These are phyloP conservation scores for Aureobasidium sp. DNA, from an alignment of 2,329 filamentous ascomycete species.

Conservation along the genomic window DNA sequence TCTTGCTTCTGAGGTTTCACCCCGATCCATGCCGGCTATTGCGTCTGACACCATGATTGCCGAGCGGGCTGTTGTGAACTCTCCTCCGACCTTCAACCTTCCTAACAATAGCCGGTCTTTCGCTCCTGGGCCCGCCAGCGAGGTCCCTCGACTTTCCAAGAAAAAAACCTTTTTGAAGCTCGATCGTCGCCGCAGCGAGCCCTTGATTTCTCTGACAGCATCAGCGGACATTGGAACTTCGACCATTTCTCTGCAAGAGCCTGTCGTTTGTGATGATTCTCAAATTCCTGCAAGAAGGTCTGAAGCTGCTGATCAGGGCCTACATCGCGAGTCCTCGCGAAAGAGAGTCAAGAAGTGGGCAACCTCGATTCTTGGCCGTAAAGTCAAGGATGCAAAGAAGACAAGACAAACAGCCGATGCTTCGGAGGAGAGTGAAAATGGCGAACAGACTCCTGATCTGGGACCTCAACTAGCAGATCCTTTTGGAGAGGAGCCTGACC, in stretches of 20 bases:
- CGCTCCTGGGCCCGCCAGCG: background rate
- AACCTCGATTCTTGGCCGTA: slow-evolving; percentile 30
- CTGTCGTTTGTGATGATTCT: slow-evolving; percentile 14
- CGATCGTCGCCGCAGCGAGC: slow-evolving; percentile 41
- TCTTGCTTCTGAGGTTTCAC: slow-evolving; percentile 35
- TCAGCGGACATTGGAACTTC: slow-evolving; percentile 22
- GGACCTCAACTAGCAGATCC: background rate
- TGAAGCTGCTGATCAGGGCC: background rate
- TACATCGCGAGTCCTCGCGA: slow-evolving; percentile 22
- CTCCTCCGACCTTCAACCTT: background rate
- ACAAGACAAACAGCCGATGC: background rate
- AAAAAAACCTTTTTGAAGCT: slow-evolving; percentile 56
- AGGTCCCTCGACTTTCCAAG: slow-evolving; percentile 27
- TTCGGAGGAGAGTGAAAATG: background rate
- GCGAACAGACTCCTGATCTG: background rate
- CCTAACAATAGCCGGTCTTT: background rate
- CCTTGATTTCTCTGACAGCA: slow-evolving; percentile 23
- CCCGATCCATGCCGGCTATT: background rate
- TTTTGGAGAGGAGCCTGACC: slow-evolving; percentile 12
- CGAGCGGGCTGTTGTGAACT: background rate
- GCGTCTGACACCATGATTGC: background rate
- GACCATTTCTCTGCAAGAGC: slow-evolving; percentile 24
- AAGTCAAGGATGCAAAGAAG: slow-evolving; percentile 14
- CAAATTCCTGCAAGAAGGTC: slow-evolving; percentile 10
- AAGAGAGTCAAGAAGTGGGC: slow-evolving; percentile 69